These are phyloP conservation scores for Rubroboletus pulcherrimus DNA, from an alignment of 768 basidiomycete species.

Conservation along the genomic window DNA sequence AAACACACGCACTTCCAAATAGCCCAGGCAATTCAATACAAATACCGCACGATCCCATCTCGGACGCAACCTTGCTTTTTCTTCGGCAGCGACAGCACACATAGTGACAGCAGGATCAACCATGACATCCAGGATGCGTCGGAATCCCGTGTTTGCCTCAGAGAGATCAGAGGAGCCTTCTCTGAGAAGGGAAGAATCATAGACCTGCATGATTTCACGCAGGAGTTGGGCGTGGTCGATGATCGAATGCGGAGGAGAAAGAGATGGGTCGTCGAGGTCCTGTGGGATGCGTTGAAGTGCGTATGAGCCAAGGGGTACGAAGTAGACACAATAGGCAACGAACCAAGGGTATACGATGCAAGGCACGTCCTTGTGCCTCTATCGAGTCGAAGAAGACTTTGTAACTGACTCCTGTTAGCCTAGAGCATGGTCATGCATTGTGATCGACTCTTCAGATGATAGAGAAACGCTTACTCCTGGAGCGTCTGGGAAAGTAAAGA, in stretches of 20 bases:
- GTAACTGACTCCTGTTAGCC: constrained; percentile 78
- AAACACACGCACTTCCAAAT: constrained; percentile 59
- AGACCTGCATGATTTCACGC: constrained; percentile 85
- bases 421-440: constrained; percentile 27
- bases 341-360: constrained; percentile 53
- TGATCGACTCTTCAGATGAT: background rate
- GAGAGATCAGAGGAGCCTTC: constrained; percentile 28
- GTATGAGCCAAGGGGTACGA: background rate
- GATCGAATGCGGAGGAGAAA: constrained; percentile 71
- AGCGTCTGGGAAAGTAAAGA: constrained; percentile 75
- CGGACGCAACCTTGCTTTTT: constrained; percentile 50
- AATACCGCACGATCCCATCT: constrained; percentile 84
- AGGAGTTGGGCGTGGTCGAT: constrained; percentile 82
- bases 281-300: constrained; percentile 20
- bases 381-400: constrained; percentile 86
- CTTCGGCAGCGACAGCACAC: constrained; percentile 64
- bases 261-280: constrained; percentile 66
- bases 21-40: constrained; percentile 80
- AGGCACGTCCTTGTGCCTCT: constrained; percentile 72
- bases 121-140: constrained; percentile 70
- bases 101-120: constrained; percentile 81
- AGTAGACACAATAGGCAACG: constrained; percentile 11
- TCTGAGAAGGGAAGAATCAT: constrained; percentile 79
- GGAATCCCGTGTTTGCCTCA: constrained; percentile 17
- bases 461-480: constrained; percentile 56